Conservation (phyloP, 1,284 basidiomycete genomes). For the Rhodotorula glutinis region DNA sequence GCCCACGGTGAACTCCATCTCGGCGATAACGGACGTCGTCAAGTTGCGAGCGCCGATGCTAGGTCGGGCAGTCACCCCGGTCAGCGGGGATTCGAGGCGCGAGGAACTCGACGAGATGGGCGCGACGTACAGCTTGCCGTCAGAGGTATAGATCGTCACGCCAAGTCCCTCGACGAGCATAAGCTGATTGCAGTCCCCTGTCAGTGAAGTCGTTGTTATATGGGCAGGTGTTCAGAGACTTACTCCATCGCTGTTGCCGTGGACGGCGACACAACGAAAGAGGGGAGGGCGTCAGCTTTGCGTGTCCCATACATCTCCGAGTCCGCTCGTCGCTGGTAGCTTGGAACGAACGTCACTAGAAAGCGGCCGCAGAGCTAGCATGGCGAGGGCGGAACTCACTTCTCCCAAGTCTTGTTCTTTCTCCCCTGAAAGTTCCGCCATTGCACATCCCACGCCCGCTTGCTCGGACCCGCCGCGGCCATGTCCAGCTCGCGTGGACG, state of each 20-base stretch:
- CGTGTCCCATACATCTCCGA: too few species aligned
- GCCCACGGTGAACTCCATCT: too few species aligned
- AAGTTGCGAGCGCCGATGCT: too few species aligned
- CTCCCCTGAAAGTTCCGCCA: slow-evolving; percentile 65
- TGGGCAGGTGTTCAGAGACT: slow-evolving; percentile 38
- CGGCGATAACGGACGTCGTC: too few species aligned
- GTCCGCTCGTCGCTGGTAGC: too few species aligned
- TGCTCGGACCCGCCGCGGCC: background rate
- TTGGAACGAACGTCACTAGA: too few species aligned
- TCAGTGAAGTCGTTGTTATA: background rate
- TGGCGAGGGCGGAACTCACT: slow-evolving; percentile 12
- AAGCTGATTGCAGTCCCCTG: slow-evolving; percentile 47
- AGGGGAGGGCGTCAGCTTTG: background rate
- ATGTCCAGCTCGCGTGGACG: background rate
- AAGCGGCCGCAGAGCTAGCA: background rate
- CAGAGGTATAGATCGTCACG: slow-evolving; percentile 61
- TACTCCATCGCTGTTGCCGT: slow-evolving; percentile 43
- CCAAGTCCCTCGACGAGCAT: slow-evolving; percentile 17
- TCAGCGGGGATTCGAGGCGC: too few species aligned
- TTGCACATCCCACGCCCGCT: slow-evolving; percentile 2
- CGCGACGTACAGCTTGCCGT: slow-evolving; percentile 59
- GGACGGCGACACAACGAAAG: too few species aligned
- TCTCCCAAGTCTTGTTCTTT: slow-evolving; percentile 86
- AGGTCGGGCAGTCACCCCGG: too few species aligned
- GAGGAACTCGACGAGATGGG: too few species aligned